phyloP scores from a whole-genome alignment of 257 asterid genomes.

The Solanum pinnatisectum region DNA sequence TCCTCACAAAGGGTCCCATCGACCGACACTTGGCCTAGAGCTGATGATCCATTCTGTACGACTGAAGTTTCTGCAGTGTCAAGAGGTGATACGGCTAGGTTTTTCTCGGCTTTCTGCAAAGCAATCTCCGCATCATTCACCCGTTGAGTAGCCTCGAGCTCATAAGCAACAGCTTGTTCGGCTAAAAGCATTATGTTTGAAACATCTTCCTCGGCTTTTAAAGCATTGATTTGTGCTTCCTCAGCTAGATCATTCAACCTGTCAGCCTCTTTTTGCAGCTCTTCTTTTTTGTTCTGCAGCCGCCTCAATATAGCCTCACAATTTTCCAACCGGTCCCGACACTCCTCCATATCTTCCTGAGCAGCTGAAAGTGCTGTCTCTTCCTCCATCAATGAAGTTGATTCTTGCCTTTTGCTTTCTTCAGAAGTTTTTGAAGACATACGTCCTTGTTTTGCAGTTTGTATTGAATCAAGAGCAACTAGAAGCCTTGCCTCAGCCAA shows the following conservation, averaged over 20 bases:
- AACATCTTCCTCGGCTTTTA: constrained; percentile 88
- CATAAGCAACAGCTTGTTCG: constrained; percentile 90
- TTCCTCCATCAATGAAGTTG: constrained; percentile 14
- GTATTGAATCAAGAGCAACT: constrained; percentile 39
- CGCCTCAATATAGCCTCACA: constrained; percentile 68
- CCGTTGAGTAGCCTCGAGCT: constrained; percentile 82
- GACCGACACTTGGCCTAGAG: background rate
- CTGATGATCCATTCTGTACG: constrained; percentile 15
- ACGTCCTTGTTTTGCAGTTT: constrained; percentile 25
- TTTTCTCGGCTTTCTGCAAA: constrained; percentile 77
- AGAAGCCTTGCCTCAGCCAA: constrained; percentile 78
- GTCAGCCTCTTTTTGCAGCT: constrained; percentile 77
- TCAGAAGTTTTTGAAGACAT: constrained; percentile 9
- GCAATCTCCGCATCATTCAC: constrained; percentile 80
- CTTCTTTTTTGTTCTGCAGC: constrained; percentile 71
- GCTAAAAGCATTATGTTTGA: constrained; percentile 93
- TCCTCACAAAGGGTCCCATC: constrained; percentile 29
- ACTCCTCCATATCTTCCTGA: constrained; percentile 43
- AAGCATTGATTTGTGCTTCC: constrained; percentile 47
- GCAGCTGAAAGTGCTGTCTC: constrained; percentile 51
- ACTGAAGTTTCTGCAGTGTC: constrained; percentile 34
- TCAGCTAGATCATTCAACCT: constrained; percentile 64
- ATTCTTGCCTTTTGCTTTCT: constrained; percentile 31
- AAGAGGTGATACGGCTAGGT: constrained; percentile 36
- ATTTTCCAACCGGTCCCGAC: constrained; percentile 42